A percentile compares a stretch with the other conserved stretches of the same genome.
phyloP scores from a whole-genome alignment of 202 grass and related monocot species.

The Carex arenaria region DNA sequence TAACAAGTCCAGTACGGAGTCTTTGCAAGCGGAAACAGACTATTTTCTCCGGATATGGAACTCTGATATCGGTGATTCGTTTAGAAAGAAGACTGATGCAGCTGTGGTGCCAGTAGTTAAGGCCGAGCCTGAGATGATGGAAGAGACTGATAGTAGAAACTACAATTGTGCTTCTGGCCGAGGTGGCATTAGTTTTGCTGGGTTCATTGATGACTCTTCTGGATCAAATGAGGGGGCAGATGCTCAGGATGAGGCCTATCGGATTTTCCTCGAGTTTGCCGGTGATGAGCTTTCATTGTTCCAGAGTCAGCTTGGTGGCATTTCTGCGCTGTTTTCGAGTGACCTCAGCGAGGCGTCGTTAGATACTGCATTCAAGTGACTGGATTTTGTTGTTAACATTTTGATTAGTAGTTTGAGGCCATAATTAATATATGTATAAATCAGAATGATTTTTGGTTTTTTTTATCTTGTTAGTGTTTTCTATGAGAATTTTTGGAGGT shows the following conservation, averaged over 20 bases:
- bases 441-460: neutral
- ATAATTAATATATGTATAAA: constrained; percentile 24
- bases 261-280: constrained; percentile 63
- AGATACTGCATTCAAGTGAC: constrained; percentile 63
- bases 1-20: neutral
- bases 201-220: constrained; percentile 48
- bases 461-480: constrained; percentile 10
- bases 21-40: constrained; percentile 32
- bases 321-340: constrained; percentile 34
- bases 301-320: constrained; percentile 39
- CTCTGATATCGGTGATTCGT: constrained; percentile 78
- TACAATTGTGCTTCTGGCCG: neutral
- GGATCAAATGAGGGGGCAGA: constrained; percentile 45
- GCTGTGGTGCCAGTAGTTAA: neutral
- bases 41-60: constrained; percentile 93
- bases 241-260: constrained; percentile 48
- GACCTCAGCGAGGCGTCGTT: constrained; percentile 54
- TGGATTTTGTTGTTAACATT: constrained; percentile 2
- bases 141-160: neutral
- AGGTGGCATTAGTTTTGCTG: neutral
- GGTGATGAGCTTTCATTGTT: constrained; percentile 63
- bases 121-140: neutral
- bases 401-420: neutral
- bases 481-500: constrained; percentile 6
- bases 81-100: constrained; percentile 30